Evolutionary conservation across 2,329 filamentous ascomycete genomes (phyloP), one percentile per base, ranked within the genome.

Genomic region (Thielaviopsis punctulata): DNA sequence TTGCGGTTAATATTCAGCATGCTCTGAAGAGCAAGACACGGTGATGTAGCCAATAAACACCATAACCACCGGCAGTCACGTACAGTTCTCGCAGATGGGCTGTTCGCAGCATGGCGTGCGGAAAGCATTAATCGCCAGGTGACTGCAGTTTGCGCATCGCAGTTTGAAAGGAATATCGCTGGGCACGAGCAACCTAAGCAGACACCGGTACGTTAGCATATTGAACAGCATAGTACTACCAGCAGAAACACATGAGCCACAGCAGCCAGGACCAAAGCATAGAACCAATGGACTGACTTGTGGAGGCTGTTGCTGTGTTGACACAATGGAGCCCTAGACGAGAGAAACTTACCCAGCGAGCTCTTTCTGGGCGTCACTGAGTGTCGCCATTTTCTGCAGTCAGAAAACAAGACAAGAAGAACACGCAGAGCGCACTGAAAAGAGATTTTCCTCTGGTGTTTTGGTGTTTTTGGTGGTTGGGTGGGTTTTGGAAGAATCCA

Each of bases 81-180:
- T 71, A 95, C 92, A 98, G 58, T 73, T 76, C 62, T 90, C 84
- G 72, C 92, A 96, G 54, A 96, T 94, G 41, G 85, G 82, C 63
- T 94, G 90, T 62, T 95, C 92, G 66, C 92, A 98, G 68, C 92
- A 98, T 1, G 89, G 86, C 24, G 95, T 73, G 57, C 89, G 85
- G 65, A 87, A 94, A 8, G 90, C 86, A 64, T 95, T 93, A 58
- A 94, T 72, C 25, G 88, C 89, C 54, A 96, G 74, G 65, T 86
- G 88, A 69, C 84, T 92, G 69, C 92, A 98, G 60, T 87, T 86
- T 50, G 87, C 87, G 72, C 92, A 98, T 67, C 89, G 84, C 57
- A 98, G 76, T 73, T 95, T 95, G 62, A 89, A 87, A n/a, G 92
- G 92, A 54, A 95, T 88, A 57, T 92, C 86, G 60, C 90, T 86